Evolutionary conservation across 108 stramenopile species (phyloP).

Genomic region (Cyclostephanos invisitatus): DNA sequence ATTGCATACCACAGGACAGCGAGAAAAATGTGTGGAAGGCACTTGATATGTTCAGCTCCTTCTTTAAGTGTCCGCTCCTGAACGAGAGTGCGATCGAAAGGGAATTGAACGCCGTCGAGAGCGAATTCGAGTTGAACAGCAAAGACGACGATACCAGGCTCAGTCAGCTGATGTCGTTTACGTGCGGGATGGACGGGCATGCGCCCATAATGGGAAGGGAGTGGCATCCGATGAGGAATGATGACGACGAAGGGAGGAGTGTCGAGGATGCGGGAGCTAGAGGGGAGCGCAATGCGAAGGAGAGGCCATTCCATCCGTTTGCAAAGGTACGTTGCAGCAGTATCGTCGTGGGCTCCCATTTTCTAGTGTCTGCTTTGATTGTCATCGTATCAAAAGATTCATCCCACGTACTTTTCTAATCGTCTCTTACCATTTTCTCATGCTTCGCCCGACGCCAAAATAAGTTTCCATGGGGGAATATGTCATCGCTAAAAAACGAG

Average conservation of each 20-base stretch:
- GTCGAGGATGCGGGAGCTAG: background rate
- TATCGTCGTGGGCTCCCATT: background rate
- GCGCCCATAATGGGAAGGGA: constrained; percentile 44
- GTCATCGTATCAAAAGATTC: too few species aligned
- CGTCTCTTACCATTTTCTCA: background rate
- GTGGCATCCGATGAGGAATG: background rate
- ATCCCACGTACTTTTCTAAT: background rate
- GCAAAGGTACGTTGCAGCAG: constrained; percentile 16
- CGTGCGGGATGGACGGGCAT: constrained; percentile 55
- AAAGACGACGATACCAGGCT: constrained; percentile 75
- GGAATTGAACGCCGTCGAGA: constrained; percentile 97
- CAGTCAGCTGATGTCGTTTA: constrained; percentile 72
- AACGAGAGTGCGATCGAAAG: constrained; percentile 77
- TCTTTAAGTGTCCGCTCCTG: constrained; percentile 92
- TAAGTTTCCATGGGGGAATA: constrained; percentile 84
- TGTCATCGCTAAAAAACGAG: constrained; percentile 57
- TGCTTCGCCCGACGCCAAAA: background rate
- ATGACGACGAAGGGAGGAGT: background rate
- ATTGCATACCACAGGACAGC: constrained; percentile 84
- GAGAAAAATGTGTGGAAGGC: constrained; percentile 70
- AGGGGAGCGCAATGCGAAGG: background rate
- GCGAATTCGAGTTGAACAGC: constrained; percentile 89
- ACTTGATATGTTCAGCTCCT: constrained; percentile 92
- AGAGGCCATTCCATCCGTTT: constrained; percentile 69
- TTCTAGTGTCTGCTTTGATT: background rate